Conservation (phyloP, 129 eudicot species). For the Saposhnikovia divaricata region DNA sequence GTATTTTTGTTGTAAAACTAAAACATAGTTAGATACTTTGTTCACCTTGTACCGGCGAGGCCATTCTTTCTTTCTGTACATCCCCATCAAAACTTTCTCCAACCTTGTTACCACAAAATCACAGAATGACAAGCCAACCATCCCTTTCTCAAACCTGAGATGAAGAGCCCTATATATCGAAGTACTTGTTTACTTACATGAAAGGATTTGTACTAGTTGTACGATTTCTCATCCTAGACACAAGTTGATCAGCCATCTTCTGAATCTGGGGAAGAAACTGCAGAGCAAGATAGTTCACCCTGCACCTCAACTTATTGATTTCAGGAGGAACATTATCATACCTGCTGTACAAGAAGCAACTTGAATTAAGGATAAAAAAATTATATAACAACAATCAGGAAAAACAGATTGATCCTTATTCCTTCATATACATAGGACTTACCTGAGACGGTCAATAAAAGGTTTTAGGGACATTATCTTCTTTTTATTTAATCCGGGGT, state of each 20-base stretch:
- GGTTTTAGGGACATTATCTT: conserved; percentile 95
- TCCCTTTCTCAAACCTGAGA: conserved; percentile 96
- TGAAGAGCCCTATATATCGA: conserved; percentile 90
- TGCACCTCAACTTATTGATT: conserved; percentile 87
- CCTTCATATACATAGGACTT: conserved; percentile 16
- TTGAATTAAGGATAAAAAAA: background rate
- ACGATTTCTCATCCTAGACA: conserved; percentile 94
- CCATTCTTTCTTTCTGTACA: conserved; percentile 94
- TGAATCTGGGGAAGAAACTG: conserved; percentile 93
- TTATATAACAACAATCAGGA: background rate
- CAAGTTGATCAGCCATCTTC: conserved; percentile 81
- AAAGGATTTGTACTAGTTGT: conserved; percentile 78
- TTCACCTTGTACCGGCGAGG: conserved; percentile 84
- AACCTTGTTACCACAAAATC: conserved; percentile 91
- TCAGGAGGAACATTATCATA: conserved; percentile 96
- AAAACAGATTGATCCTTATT: background rate
- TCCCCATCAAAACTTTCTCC: conserved; percentile 86
- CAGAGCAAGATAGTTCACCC: conserved; percentile 94
- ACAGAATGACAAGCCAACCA: conserved; percentile 98
- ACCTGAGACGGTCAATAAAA: conserved; percentile 99
- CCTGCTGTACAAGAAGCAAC: conserved; percentile 32
- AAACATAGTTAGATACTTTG: conserved; percentile 14
- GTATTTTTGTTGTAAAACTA: conserved; percentile 25
- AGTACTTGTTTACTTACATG: conserved; percentile 44
- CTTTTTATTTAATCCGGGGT: conserved; percentile 93